A percentile compares a stretch with the other conserved stretches of the same genome.
Evolutionary conservation across 495 filamentous ascomycete species (phyloP).

Genomic region (Aspergillus avenaceus): DNA sequence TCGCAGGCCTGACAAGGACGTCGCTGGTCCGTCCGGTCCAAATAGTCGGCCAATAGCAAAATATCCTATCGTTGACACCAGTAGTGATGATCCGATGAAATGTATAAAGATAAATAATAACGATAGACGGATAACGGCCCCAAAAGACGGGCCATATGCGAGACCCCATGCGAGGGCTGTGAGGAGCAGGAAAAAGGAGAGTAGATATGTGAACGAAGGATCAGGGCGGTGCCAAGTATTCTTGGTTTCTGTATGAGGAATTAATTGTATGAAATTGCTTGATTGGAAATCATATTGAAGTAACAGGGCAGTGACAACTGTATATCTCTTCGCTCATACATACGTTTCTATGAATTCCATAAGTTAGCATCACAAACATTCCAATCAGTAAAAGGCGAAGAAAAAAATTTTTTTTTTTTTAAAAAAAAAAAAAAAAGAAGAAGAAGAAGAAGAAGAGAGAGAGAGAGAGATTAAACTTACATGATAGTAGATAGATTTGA

Average conservation of each 20-base stretch:
- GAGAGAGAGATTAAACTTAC: conserved; percentile 48
- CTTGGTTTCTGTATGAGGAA: conserved; percentile 56
- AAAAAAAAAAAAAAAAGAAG: too few species aligned
- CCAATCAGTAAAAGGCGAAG: too few species aligned
- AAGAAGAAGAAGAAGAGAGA: too few species aligned
- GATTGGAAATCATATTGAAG: too few species aligned
- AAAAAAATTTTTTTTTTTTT: too few species aligned
- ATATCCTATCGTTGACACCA: conserved; percentile 59
- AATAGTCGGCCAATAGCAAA: conserved; percentile 62
- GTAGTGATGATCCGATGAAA: conserved; percentile 58
- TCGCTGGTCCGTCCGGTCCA: conserved; percentile 47
- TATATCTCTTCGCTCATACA: too few species aligned
- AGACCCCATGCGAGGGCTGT: conserved; percentile 71
- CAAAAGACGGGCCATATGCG: conserved; percentile 58
- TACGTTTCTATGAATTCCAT: neutral
- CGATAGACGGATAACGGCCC: conserved; percentile 53
- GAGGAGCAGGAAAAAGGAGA: conserved; percentile 69
- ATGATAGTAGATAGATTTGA: conserved; percentile 73
- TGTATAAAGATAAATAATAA: conserved; percentile 65
- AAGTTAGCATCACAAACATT: too few species aligned
- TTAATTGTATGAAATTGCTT: too few species aligned
- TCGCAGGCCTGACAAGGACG: conserved; percentile 35
- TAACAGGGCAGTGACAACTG: too few species aligned
- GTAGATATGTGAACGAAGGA: conserved; percentile 73
- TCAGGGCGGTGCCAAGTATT: conserved; percentile 75